Conservation (phyloP, 1,284 basidiomycete species). For the Mycosarcoma mackinlayi region DNA sequence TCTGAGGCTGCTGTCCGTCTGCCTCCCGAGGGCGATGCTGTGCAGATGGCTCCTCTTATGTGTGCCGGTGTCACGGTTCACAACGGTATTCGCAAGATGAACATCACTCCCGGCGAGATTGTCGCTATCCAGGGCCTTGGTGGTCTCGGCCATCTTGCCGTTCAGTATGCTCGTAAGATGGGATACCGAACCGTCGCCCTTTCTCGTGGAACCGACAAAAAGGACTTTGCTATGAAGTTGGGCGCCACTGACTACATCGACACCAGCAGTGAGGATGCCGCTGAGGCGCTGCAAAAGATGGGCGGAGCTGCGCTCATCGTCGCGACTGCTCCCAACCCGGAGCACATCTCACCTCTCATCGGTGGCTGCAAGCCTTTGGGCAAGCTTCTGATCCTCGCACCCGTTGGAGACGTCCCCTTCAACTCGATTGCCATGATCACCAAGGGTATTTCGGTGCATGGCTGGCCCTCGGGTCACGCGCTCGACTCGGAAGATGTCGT, state of each 20-base stretch:
- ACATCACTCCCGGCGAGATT: constrained; percentile 62
- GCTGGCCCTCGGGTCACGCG: constrained; percentile 67
- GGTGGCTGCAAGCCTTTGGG: constrained; percentile 67
- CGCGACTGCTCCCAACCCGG: constrained; percentile 67
- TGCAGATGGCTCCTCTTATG: constrained; percentile 70
- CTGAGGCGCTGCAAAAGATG: constrained; percentile 68
- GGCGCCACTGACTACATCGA: constrained; percentile 69
- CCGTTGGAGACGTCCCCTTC: constrained; percentile 51
- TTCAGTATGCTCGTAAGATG: constrained; percentile 67
- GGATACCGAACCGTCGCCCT: constrained; percentile 69
- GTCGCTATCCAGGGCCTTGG: constrained; percentile 70
- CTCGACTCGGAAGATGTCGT: constrained; percentile 67
- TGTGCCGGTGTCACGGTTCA: constrained; percentile 69
- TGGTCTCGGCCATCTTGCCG: constrained; percentile 69
- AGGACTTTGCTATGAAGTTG: constrained; percentile 67
- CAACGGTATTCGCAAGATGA: constrained; percentile 69
- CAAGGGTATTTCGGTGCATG: constrained; percentile 67
- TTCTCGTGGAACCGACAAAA: constrained; percentile 64
- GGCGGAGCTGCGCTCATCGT: constrained; percentile 69
- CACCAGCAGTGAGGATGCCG: constrained; percentile 54
- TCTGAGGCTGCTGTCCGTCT: constrained; percentile 66
- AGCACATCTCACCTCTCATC: constrained; percentile 66
- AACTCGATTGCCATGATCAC: constrained; percentile 64
- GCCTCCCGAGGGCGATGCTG: constrained; percentile 66
- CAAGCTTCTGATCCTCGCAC: constrained; percentile 63